phyloP scores from a whole-genome alignment of 2,329 filamentous ascomycete species.

The Zymoseptoria tritici region DNA sequence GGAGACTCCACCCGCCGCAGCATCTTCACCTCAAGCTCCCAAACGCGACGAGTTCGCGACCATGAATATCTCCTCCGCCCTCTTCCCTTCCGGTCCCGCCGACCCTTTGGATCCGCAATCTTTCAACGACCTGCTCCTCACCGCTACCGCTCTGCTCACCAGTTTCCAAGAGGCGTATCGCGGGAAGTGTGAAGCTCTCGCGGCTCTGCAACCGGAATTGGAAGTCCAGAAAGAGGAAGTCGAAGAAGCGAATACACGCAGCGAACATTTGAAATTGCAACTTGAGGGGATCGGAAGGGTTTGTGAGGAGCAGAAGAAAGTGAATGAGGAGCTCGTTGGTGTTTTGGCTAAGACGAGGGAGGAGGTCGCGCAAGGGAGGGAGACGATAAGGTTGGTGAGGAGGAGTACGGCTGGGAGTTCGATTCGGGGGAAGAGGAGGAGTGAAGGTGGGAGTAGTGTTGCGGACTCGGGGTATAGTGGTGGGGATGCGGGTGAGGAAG shows the following conservation, averaged over 20 bases:
- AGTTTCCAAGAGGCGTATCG: constrained; percentile 52
- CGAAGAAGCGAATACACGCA: constrained; percentile 52
- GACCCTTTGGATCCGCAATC: constrained; percentile 46
- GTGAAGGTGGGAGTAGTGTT: not conserved
- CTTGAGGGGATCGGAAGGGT: constrained; percentile 53
- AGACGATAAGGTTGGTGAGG: constrained; percentile 33
- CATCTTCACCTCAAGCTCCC: constrained; percentile 3
- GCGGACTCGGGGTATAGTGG: not conserved
- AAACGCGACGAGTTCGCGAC: constrained; percentile 45
- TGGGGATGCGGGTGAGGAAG: too few relatives aligned
- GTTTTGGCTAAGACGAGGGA: not conserved
- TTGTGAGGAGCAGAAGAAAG: constrained; percentile 49
- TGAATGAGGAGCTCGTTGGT: constrained; percentile 44
- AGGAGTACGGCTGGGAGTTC: not conserved
- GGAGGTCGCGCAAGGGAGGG: constrained; percentile 38
- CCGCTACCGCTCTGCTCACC: constrained; percentile 48
- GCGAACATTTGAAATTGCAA: constrained; percentile 52
- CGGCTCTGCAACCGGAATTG: constrained; percentile 47
- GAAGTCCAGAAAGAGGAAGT: constrained; percentile 54
- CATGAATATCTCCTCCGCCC: constrained; percentile 46
- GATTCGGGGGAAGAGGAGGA: not conserved
- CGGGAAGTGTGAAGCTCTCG: constrained; percentile 43
- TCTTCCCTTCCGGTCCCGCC: constrained; percentile 47
- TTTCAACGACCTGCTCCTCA: constrained; percentile 50
- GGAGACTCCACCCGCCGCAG: constrained; percentile 7